Evolutionary conservation across 2,329 filamentous ascomycete species (phyloP), one percentile per base, ranked within the genome.

Genomic region (Lecanicillium sp.): DNA sequence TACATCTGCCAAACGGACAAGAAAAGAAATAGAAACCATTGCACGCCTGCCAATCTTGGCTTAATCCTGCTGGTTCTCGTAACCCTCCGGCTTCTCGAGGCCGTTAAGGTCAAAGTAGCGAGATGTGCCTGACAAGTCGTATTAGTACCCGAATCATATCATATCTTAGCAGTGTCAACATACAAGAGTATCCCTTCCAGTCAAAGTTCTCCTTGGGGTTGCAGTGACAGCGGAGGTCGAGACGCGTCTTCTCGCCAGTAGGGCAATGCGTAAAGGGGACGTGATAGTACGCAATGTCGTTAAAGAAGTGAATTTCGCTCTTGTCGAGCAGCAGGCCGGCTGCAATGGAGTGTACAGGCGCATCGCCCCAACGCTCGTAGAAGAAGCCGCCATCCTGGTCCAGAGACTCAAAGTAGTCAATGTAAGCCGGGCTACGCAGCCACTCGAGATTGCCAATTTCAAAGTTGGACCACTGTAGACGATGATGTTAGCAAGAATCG

Each of bases 331-430:
- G 75, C 29, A 98, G 68, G 44, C 76, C 76, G 3, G 92, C 92
- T 12, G 87, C 92, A 50, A 98, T 96, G n/a, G 90, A 96, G 68
- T 98, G 92, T 5, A 98, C 87, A 0, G 92, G 92, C 2, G 92
- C 92, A 69, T 98, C 92, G 9, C 92, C 92, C 92, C 92, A 98
- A 51, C 92, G 74, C 67, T 98, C 92, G 58, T 98, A 98, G 62
- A 95, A 98, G 75, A 98, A 98, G 17, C 92, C 92, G 28, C 92
- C 92, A 0, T 89, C 87, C 15, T 85, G 89, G 86, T 98, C 92
- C 20, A 98, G 78, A 5, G 79, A 75, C 36, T 89, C 78, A 56
- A 98, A 98, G 68, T 80, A 98, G 64, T 97, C 90, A 32, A 82
- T 66, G 65, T 98, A 98, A 17, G 85, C 75, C 59, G 89, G 71